phyloP scores from a whole-genome alignment of 1,284 basidiomycete genomes.

The Puccinia novopanici region DNA sequence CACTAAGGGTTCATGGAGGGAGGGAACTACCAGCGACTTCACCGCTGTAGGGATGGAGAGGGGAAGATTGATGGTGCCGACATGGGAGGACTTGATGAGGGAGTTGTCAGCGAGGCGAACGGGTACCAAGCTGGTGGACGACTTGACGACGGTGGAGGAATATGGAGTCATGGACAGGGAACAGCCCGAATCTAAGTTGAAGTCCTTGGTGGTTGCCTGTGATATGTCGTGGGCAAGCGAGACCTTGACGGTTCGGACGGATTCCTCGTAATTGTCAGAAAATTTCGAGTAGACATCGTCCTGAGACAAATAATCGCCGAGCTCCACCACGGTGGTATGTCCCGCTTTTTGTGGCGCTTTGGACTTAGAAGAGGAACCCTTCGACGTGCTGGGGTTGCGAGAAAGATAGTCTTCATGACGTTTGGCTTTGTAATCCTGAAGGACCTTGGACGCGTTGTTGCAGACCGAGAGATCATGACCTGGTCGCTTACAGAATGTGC shows the following conservation, averaged over 20 bases:
- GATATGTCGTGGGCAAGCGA: not conserved
- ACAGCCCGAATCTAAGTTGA: too few relatives aligned
- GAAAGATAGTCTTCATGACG: too few relatives aligned
- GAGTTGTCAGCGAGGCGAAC: slow-evolving; percentile 8
- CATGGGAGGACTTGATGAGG: not conserved
- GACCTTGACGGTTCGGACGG: not conserved
- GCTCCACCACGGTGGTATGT: not conserved
- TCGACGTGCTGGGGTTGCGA: too few relatives aligned
- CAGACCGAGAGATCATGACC: not conserved
- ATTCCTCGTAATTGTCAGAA: not conserved
- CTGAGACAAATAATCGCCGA: not conserved
- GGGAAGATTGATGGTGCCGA: not conserved
- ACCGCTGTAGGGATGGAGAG: not conserved
- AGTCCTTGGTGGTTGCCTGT: too few relatives aligned
- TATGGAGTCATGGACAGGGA: too few relatives aligned
- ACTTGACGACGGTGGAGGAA: too few relatives aligned
- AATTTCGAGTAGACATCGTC: not conserved
- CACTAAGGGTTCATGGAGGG: not conserved
- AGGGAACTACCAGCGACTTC: not conserved
- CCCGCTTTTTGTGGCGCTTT: not conserved
- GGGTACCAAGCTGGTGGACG: not conserved
- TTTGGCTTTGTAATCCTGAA: not conserved
- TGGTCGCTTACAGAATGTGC: not conserved
- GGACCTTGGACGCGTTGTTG: not conserved
- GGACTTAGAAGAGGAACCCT: too few relatives aligned